Conservation (phyloP, 1,139 yeast species). For the Geotrichum siamense region DNA sequence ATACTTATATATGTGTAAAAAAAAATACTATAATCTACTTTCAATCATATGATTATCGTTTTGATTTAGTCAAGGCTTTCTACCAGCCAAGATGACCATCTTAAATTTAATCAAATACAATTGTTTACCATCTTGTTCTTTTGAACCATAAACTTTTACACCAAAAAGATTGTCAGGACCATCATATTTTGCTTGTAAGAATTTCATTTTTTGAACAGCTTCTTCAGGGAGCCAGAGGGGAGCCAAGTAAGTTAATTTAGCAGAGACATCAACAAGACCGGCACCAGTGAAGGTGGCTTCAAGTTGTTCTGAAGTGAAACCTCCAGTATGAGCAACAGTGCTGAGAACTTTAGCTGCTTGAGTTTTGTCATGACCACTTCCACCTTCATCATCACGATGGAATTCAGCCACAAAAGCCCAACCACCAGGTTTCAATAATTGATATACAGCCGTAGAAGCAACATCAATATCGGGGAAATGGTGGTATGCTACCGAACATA, state of each 20-base stretch:
- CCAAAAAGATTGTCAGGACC: too few species aligned
- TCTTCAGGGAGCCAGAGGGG: constrained; percentile 9
- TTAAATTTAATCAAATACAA: constrained; percentile 17
- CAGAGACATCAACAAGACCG: neutral
- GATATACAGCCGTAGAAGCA: constrained; percentile 17
- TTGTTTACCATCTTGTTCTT: constrained; percentile 13
- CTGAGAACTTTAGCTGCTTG: neutral
- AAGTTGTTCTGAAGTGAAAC: neutral
- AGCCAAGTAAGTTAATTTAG: too few species aligned
- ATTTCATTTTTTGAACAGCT: constrained; percentile 18
- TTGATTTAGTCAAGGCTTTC: constrained; percentile 6
- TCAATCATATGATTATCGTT: too few species aligned
- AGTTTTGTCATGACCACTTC: neutral
- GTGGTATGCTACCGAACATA: constrained; percentile 30
- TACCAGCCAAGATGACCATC: constrained; percentile 22
- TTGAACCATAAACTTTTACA: neutral
- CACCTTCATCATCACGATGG: neutral
- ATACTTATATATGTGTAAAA: too few species aligned
- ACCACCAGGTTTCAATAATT: neutral
- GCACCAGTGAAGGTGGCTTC: neutral
- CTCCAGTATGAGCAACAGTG: neutral
- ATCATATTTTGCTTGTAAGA: constrained; percentile 24
- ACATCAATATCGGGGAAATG: constrained; percentile 27
- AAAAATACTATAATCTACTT: too few species aligned
- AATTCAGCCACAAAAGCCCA: neutral